Conservation (phyloP, 2,329 filamentous ascomycete species). For the Alternaria sp. region DNA sequence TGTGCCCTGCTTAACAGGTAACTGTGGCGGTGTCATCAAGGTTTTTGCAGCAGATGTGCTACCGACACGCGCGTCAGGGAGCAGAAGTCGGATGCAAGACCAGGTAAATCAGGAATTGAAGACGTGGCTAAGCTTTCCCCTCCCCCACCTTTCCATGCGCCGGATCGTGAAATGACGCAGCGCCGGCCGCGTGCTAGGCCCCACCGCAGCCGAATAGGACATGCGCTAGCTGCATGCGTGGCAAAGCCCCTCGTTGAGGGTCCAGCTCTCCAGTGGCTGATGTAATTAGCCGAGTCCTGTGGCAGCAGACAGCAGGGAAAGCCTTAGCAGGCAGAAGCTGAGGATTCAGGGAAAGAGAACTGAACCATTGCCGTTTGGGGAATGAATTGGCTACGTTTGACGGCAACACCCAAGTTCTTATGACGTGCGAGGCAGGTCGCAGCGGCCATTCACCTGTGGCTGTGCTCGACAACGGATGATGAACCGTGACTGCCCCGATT, state of each 20-base stretch:
- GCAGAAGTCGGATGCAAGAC: constrained; percentile 15
- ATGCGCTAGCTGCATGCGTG: constrained; percentile 20
- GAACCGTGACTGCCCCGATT: constrained; percentile 19
- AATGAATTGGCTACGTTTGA: constrained; percentile 7
- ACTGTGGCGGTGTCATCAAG: constrained; percentile 25
- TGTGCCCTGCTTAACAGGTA: constrained; percentile 30
- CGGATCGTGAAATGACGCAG: constrained; percentile 40
- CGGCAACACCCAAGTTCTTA: constrained; percentile 10
- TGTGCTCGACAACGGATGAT: constrained; percentile 25
- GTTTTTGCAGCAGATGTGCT: constrained; percentile 10
- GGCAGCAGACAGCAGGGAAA: constrained; percentile 20
- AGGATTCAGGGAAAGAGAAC: constrained; percentile 12
- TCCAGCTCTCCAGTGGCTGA: constrained; percentile 20
- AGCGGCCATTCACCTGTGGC: constrained; percentile 20
- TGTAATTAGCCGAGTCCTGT: constrained; percentile 28
- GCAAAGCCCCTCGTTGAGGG: constrained; percentile 10
- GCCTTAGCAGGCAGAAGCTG: constrained; percentile 17
- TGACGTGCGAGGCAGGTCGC: constrained; percentile 23
- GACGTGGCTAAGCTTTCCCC: constrained; percentile 36
- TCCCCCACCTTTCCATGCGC: constrained; percentile 33
- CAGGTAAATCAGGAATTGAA: constrained; percentile 35
- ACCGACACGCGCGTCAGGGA: constrained; percentile 14
- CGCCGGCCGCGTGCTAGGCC: constrained; percentile 26
- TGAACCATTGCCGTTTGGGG: constrained; percentile 14
- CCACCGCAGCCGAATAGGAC: constrained; percentile 23